Base-by-base conservation (phyloP, 371 early-diverging fungal species). In the Mucor piriformis region DNA sequence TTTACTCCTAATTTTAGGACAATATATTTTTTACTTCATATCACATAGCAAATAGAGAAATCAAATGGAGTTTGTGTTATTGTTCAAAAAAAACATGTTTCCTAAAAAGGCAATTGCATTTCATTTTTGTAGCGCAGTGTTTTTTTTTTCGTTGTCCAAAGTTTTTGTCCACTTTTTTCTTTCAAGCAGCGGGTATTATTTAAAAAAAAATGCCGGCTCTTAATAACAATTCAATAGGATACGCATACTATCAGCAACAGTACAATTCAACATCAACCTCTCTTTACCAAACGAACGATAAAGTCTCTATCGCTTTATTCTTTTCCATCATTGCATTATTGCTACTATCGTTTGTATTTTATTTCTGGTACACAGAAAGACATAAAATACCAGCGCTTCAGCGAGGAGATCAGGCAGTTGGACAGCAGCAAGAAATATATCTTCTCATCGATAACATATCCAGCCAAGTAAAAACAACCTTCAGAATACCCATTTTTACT, bases 321-420 rank as follows among this genome's bases (percentile, higher is more conserved):
- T 76, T 77, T 37, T 66, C 74, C 10, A 71, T 76, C 46, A 69
- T 81, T 23, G 50, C 62, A 24, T 38, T 74, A 16, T 38, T 81
- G 12, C 23, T 77, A 6, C 16, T 70, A 5, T 75, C 76, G 1
- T 77, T 81, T 56, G 55, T 64, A 0, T 57, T 81, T 23, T 81
- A 81, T 48, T 77, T 81, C 54, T 81, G 81, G 81, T 76, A 74
- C 24, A 77, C 76, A 3, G 74, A 76, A 59, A 69, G 74, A 70
- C 76, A 77, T 49, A 77, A 72, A 47, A 60, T 81, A 33, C 74
- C 81, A 16, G 43, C 66, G 3, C 66, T 68, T 24, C 72, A 76
- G 61, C 56, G 81, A 51, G 72, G 71, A 35, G 71, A 81, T 49
- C 72, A 76, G 54, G 61, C 65, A 21, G 59, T 81, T 1, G 72